phyloP scores from a whole-genome alignment of 805 yeast genomes.

The Wickerhamomyces bovis region DNA sequence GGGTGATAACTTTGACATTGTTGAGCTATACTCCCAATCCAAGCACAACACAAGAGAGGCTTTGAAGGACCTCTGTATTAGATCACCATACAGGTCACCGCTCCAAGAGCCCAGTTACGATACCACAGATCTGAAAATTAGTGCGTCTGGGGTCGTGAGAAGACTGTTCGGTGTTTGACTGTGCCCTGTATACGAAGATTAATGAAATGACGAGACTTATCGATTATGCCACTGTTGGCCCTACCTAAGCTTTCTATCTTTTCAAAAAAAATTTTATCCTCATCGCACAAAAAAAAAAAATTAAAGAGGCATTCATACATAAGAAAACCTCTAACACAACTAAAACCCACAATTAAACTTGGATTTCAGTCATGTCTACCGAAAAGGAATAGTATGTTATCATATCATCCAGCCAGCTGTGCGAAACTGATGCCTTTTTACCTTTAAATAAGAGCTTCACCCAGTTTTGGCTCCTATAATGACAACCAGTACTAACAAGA shows the following conservation, averaged over 20 bases:
- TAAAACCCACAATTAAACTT: not conserved
- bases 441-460: not conserved
- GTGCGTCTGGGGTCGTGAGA: conserved; percentile 16
- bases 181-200: not conserved
- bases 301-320: not conserved
- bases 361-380: conserved; percentile 2
- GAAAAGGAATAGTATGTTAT: conserved; percentile 6
- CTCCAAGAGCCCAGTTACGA: not conserved
- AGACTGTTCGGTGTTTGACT: conserved; percentile 17
- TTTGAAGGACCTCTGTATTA: conserved; percentile 23
- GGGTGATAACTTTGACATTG: conserved; percentile 32
- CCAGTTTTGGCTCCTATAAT: not conserved
- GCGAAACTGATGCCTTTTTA: not conserved
- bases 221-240: not conserved
- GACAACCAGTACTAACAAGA: conserved; percentile 2
- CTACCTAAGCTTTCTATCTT: not conserved
- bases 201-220: not conserved
- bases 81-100: conserved; percentile 1
- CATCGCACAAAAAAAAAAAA: conserved; percentile 6
- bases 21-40: conserved; percentile 27
- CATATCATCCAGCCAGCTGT: not conserved
- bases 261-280: conserved; percentile 9
- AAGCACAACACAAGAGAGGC: conserved; percentile 25
- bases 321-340: not conserved
- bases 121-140: conserved; percentile 6